Percentiles rank a stretch among this genome's conserved stretches.
These are phyloP conservation scores for Coemansia sp. DNA, from an alignment of 192 early-diverging fungal species.

Conservation along the genomic window DNA sequence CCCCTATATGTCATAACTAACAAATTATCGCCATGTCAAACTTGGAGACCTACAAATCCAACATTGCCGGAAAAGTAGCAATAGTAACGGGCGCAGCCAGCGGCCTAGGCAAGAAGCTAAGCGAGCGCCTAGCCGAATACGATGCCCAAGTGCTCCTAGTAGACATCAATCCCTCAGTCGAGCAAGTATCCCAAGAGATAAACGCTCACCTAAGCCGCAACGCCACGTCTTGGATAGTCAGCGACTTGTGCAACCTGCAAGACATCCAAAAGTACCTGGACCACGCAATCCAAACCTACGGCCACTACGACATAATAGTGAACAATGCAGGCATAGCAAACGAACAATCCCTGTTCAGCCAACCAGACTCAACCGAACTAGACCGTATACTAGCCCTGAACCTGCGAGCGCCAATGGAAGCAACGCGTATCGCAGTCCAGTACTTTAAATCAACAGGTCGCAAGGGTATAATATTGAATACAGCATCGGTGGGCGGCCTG, in stretches of 20 bases:
- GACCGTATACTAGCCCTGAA: conserved; percentile 66
- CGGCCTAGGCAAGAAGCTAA: conserved; percentile 33
- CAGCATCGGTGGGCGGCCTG: conserved; percentile 70
- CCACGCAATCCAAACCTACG: conserved; percentile 54
- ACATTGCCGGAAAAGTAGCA: conserved; percentile 26
- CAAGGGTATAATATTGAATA: conserved; percentile 67
- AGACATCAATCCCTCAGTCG: conserved; percentile 21
- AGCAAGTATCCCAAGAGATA: conserved; percentile 15
- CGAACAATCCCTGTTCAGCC: conserved; percentile 44
- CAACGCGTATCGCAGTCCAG: conserved; percentile 67
- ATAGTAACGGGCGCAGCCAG: conserved; percentile 50
- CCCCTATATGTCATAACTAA: not conserved
- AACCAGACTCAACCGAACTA: conserved; percentile 54
- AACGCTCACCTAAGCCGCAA: conserved; percentile 5
- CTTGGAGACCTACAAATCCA: conserved; percentile 19
- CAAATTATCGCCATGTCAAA: not conserved
- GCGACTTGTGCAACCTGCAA: conserved; percentile 48
- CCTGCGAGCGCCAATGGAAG: conserved; percentile 71
- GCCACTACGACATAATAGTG: conserved; percentile 57
- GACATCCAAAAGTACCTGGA: conserved; percentile 39
- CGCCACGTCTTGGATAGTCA: conserved; percentile 25
- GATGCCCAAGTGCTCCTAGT: conserved; percentile 31
- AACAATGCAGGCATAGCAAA: conserved; percentile 68
- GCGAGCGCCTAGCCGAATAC: conserved; percentile 14
- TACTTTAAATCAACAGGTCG: conserved; percentile 54